Evolutionary conservation across 306 rosid genomes (phyloP).

Genomic region (Adenanthera pavonina): DNA sequence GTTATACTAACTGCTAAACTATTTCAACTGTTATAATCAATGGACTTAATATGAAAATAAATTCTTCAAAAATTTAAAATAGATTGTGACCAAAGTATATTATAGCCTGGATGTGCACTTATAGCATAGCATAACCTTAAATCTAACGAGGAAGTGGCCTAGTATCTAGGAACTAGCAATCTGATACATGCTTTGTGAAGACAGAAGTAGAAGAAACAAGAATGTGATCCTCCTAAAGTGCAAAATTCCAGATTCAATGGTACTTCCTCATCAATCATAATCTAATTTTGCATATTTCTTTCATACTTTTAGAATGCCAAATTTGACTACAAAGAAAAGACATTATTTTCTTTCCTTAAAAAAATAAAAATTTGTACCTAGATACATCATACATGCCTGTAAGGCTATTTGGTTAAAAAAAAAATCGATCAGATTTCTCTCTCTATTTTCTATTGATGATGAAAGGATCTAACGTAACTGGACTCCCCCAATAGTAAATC

Average conservation of each 20-base stretch:
- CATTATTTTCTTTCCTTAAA: conserved; percentile 5
- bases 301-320: conserved; percentile 2
- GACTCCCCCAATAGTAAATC: conserved; percentile 70
- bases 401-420: conserved; percentile 33
- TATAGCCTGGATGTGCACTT: neutral
- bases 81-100: too few relatives aligned
- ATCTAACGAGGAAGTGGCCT: neutral
- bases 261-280: neutral
- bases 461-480: conserved; percentile 52
- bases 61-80: too few relatives aligned
- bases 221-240: neutral
- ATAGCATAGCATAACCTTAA: neutral
- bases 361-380: conserved; percentile 31
- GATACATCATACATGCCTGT: conserved; percentile 30
- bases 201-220: neutral
- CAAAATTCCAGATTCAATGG: neutral
- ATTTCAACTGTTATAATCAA: too few relatives aligned
- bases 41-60: too few relatives aligned
- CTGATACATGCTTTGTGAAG: neutral
- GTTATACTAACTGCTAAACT: too few relatives aligned
- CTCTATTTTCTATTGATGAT: conserved; percentile 20
- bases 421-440: conserved; percentile 28
- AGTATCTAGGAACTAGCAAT: neutral
- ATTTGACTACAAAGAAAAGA: conserved; percentile 5
- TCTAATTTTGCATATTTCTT: conserved; percentile 5